Percentiles rank a stretch among this genome's conserved stretches.
Evolutionary conservation across 768 basidiomycete species (phyloP).

Genomic region (Tulasnella sp.): DNA sequence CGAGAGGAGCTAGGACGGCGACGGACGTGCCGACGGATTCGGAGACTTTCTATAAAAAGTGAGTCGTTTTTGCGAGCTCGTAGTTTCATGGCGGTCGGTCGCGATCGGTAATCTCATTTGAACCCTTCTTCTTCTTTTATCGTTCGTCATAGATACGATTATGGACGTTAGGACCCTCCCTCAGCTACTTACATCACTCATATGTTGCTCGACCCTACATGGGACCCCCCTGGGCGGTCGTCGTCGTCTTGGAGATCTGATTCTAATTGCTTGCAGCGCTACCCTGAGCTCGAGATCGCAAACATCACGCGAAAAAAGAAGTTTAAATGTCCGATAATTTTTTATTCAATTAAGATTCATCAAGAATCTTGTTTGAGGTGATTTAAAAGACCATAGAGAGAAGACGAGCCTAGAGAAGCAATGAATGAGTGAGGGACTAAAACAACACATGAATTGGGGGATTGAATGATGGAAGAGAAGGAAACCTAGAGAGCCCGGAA

Average conservation of each 20-base stretch:
- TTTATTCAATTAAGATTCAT: background rate
- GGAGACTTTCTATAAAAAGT: conserved; percentile 83
- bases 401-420: background rate
- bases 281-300: background rate
- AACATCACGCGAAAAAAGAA: background rate
- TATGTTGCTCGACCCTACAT: background rate
- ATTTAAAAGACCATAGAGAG: background rate
- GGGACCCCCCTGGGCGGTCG: too few relatives aligned
- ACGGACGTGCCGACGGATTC: conserved; percentile 64
- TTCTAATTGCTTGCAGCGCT: background rate
- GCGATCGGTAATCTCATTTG: too few relatives aligned
- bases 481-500: background rate
- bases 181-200: background rate
- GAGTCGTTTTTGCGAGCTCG: conserved; percentile 26
- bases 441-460: background rate
- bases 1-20: conserved; percentile 44
- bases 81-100: background rate
- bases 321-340: background rate
- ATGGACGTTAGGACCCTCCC: conserved; percentile 29
- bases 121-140: background rate
- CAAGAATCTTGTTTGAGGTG: background rate
- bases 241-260: background rate
- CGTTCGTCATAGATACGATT: conserved; percentile 40
- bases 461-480: background rate
- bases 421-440: background rate